Percentiles rank a stretch among this genome's conserved stretches.
Evolutionary conservation across 2,329 filamentous ascomycete species (phyloP).

Genomic region (Paracoccidioides lutzii): DNA sequence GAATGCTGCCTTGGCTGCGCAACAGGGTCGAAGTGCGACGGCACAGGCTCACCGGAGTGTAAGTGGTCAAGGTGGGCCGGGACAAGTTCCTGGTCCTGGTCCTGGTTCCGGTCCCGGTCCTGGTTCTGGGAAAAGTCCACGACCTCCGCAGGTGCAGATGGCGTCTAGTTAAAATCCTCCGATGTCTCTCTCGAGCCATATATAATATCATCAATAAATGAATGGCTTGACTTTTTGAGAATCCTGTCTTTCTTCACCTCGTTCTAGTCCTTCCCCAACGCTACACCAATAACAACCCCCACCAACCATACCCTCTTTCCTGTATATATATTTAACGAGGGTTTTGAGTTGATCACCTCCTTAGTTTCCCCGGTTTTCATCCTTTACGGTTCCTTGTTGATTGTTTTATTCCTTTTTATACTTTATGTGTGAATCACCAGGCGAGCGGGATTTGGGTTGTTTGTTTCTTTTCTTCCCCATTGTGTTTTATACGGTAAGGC

Average conservation of each 20-base stretch:
- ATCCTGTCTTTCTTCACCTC: background rate
- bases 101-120: conserved; percentile 5
- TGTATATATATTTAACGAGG: background rate
- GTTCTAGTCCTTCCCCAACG: background rate
- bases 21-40: conserved; percentile 33
- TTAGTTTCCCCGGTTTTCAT: background rate
- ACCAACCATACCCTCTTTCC: background rate
- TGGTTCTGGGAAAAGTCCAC: conserved; percentile 30
- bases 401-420: background rate
- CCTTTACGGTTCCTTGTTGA: background rate
- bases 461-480: background rate
- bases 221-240: background rate
- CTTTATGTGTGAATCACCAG: background rate
- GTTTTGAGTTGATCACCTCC: no score
- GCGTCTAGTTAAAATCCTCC: conserved; percentile 20
- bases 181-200: no score
- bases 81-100: conserved; percentile 2
- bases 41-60: conserved; percentile 34
- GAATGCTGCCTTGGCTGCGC: conserved; percentile 31
- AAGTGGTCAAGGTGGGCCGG: conserved; percentile 29
- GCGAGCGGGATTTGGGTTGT: background rate
- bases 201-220: background rate
- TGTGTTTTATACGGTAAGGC: background rate
- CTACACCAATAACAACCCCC: background rate
- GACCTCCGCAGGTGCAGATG: conserved; percentile 29